phyloP scores from a whole-genome alignment of 108 stramenopile species.

The Nannochloropsis oceanica region DNA sequence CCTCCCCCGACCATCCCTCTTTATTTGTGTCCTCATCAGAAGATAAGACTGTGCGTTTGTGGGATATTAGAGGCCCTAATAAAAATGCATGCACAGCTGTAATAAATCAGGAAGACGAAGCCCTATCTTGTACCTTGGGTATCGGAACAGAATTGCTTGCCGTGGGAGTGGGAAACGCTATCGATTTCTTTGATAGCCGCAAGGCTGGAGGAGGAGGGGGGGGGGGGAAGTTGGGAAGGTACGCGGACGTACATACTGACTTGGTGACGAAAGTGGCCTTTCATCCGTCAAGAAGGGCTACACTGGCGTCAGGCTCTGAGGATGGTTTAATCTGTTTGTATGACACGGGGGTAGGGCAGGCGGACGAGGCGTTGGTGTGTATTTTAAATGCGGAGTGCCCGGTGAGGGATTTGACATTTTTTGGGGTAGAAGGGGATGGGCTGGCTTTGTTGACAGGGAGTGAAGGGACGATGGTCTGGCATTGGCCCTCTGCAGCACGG shows the following conservation, averaged over 20 bases:
- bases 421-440: conserved; percentile 13
- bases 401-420: conserved; percentile 23
- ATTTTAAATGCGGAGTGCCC: conserved; percentile 42
- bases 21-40: conserved; percentile 1
- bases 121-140: background rate
- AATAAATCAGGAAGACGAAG: background rate
- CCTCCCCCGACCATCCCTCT: background rate
- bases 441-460: conserved; percentile 18
- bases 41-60: conserved; percentile 13
- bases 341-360: conserved; percentile 23
- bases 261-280: conserved; percentile 22
- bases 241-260: conserved; percentile 20
- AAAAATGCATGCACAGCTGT: background rate
- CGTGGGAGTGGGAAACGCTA: background rate
- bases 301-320: conserved; percentile 29
- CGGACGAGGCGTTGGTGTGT: conserved; percentile 30
- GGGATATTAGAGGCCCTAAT: background rate
- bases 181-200: conserved; percentile 22
- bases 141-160: background rate
- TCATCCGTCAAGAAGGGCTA: conserved; percentile 4
- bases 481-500: conserved; percentile 27
- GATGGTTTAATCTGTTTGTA: conserved; percentile 35
- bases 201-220: background rate
- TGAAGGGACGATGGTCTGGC: conserved; percentile 32
- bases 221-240: background rate